These are phyloP conservation scores for Rutstroemia sydowiana DNA, from an alignment of 2,329 filamentous ascomycete species.

Conservation along the genomic window DNA sequence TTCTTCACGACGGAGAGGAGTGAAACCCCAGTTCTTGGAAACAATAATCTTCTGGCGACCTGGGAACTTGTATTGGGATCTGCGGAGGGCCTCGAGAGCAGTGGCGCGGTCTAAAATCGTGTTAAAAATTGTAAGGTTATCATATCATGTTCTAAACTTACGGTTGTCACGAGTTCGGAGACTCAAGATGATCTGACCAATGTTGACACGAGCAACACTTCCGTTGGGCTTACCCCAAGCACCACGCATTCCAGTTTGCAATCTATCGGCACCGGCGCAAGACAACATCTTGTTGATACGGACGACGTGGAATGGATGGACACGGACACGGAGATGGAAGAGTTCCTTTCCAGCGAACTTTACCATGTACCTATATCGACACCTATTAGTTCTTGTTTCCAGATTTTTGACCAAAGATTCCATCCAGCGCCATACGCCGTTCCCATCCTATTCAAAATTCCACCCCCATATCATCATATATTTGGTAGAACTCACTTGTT, in stretches of 20 bases:
- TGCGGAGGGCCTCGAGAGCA: conserved; percentile 97
- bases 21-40: conserved; percentile 99
- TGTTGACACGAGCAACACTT: conserved; percentile 98
- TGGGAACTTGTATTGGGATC: conserved; percentile 99
- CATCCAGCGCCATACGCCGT: background rate
- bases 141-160: conserved; percentile 39
- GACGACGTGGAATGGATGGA: conserved; percentile 99
- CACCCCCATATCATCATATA: background rate
- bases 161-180: conserved; percentile 92
- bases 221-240: conserved; percentile 99
- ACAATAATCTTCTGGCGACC: conserved; percentile 99
- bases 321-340: conserved; percentile 72
- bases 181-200: conserved; percentile 97
- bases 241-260: conserved; percentile 99
- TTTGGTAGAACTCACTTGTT: conserved; percentile 65
- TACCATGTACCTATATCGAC: conserved; percentile 46
- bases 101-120: conserved; percentile 63
- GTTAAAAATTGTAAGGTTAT: conserved; percentile 22
- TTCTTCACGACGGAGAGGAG: conserved; percentile 92
- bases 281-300: conserved; percentile 99
- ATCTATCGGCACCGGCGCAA: conserved; percentile 99
- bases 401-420: background rate
- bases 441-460: conserved; percentile 3
- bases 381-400: background rate
- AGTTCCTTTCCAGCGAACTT: conserved; percentile 65